Evolutionary conservation across 2,329 filamentous ascomycete species (phyloP), one percentile per base, ranked within the genome.

Genomic region (Ophiostoma tasmaniense): DNA sequence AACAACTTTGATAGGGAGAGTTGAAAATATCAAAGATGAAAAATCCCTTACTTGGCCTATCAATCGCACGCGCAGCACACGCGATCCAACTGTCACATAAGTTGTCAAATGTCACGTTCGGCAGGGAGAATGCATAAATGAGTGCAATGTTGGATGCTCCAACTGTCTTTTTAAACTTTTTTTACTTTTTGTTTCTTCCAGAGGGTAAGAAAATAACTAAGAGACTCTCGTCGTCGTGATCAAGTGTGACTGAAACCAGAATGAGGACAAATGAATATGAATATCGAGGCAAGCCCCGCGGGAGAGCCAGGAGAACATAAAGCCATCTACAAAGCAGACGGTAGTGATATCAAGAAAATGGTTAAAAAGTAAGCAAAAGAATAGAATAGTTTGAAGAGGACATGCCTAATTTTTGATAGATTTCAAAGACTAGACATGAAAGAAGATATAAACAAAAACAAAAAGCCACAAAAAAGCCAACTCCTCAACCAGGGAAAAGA

Each of bases 91-190:
- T 45, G 42, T 45, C 42, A 45, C 7, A 45, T 45, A 45, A 7
- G 42, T n/a, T 5, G 8, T 1, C 1, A 45, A 1, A 37, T n/a
- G 37, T 20, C 22, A 50, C 42, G 14, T 20, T n/a, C 33, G 28
- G 59, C 67, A 64, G 39, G 59, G n/a, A 72, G 35, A 33, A n/a
- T 52, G 7, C 6, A 11, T n/a, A 33, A 8, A 33, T 61, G 66
- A 70, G 70, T 72, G 72, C 69, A 71, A 73, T 68, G 70, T 68
- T 66, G 33, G 71, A 71, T 72, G 70, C 66, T 72, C 70, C 71
- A 69, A 66, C 39, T 64, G 67, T 66, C 42, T 70, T 68, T 55
- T 69, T 66, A 45, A 35, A n/a, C n/a, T 17, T 45, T 28, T 22
- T 6, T 28, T 25, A 13, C 17, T 25, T 25, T 25, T 55, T 55